Percentiles rank a stretch among this genome's conserved stretches.
phyloP scores from a whole-genome alignment of 768 basidiomycete species.

The Collybia sp. region DNA sequence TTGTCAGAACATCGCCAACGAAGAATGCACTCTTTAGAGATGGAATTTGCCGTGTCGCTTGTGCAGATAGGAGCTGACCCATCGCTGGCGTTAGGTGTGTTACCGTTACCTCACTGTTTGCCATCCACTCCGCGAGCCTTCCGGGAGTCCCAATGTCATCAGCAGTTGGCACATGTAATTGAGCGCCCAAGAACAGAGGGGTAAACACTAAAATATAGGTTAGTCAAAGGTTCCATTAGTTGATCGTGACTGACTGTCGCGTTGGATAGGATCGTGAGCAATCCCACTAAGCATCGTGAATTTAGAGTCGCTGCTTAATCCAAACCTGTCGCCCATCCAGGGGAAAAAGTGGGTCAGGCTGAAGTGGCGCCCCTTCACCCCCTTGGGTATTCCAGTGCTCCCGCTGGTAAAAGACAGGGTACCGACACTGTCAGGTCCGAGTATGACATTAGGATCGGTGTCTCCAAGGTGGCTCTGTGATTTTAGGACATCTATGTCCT shows the following conservation, averaged over 20 bases:
- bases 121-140: conserved; percentile 98
- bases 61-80: conserved; percentile 91
- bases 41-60: conserved; percentile 81
- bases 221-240: conserved; percentile 3
- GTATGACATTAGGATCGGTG: conserved; percentile 72
- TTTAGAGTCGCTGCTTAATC: conserved; percentile 64
- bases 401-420: conserved; percentile 97
- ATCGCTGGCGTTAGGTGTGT: conserved; percentile 98
- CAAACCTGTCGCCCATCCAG: conserved; percentile 94
- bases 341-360: conserved; percentile 99
- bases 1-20: conserved; percentile 98
- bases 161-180: conserved; percentile 91
- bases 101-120: conserved; percentile 82
- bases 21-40: conserved; percentile 91
- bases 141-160: conserved; percentile 98
- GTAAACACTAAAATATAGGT: conserved; percentile 74
- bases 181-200: conserved; percentile 94
- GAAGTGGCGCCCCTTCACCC: conserved; percentile 93
- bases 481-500: conserved; percentile 56
- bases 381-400: conserved; percentile 97
- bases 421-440: conserved; percentile 95
- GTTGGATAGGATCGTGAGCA: conserved; percentile 97
- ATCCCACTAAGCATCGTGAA: conserved; percentile 99
- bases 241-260: conserved; percentile 77
- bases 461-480: conserved; percentile 49